Base-by-base conservation (phyloP, 2,329 filamentous ascomycete species). In the Scytalidium lignicola region DNA sequence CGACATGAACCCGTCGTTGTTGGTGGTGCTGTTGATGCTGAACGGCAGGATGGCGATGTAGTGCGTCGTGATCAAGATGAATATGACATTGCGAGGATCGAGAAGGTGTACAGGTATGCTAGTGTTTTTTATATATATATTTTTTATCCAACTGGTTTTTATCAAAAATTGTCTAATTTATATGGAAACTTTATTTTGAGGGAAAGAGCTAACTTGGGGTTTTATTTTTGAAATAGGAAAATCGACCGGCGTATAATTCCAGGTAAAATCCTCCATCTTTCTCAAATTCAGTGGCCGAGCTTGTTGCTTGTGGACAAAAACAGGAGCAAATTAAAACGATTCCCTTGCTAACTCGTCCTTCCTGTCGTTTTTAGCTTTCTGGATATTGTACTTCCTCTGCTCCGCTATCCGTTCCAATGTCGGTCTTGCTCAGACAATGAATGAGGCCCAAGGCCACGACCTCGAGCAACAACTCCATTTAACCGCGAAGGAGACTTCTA, bases 391-490 rank as follows among this genome's bases (percentile, higher is more conserved):
- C 71, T 96, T 96, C 65, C 79, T 96, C 55, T 93, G 89, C 74
- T 93, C 90, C 0, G 90, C 89, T 52, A 93, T 96, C 61, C 84
- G 90, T 46, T 93, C 89, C 61, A 96, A 95, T 68, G 88, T 96
- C 56, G 90, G 90, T 53, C 83, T 96, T 58, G 88, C 90, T n/a
- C 89, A 96, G 70, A 96, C 90, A 1, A 96, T 96, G 90, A 96
- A 96, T 69, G 69, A 69, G 23, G 69, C 76, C 17, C 69, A 78
- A 40, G 76, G 79, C 28, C 89, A 96, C 64, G 85, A 93, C 63
- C 80, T 96, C n/a, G 79, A 79, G 57, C 79, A 80, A 2, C 78
- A 86, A 32, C 77, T 96, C 45, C 64, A 82, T 51, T 72, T 95
- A 55, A 82, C 81, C 0, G 69, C 84, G 9, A 87, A 86, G 59